A percentile compares a stretch with the other conserved stretches of the same genome.
Evolutionary conservation across 306 rosid species (phyloP).

Genomic region (Mimosa pudica): DNA sequence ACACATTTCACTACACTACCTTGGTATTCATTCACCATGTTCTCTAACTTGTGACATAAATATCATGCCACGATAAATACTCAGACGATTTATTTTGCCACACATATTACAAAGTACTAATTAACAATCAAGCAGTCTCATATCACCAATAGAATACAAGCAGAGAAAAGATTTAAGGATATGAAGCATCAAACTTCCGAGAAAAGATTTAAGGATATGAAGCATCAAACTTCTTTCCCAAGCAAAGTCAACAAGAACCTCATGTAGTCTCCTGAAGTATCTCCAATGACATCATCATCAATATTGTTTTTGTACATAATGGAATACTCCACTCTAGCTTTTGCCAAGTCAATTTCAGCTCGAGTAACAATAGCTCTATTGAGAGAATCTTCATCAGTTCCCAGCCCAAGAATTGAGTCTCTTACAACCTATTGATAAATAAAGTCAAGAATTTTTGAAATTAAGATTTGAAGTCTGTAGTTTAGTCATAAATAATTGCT

Average conservation of each 20-base stretch:
- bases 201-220: conserved; percentile 19
- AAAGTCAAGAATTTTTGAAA: conserved; percentile 18
- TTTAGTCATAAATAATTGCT: no score
- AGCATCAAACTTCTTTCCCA: conserved; percentile 57
- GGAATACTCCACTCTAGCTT: conserved; percentile 60
- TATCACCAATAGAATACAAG: conserved; percentile 13
- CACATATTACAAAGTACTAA: conserved; percentile 9
- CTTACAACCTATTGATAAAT: conserved; percentile 61
- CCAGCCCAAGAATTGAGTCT: conserved; percentile 70
- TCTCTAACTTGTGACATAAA: not conserved
- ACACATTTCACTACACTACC: not conserved
- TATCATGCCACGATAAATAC: conserved; percentile 13
- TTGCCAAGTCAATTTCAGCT: conserved; percentile 77
- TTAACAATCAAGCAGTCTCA: conserved; percentile 31
- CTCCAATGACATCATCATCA: conserved; percentile 63
- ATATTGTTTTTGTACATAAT: conserved; percentile 56
- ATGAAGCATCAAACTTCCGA: conserved; percentile 42
- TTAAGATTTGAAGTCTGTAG: not conserved
- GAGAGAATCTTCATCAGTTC: conserved; percentile 90
- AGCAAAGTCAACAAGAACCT: conserved; percentile 78
- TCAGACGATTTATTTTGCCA: not conserved
- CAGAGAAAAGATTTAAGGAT: conserved; percentile 20
- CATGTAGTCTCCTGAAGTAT: conserved; percentile 80
- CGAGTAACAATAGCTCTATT: conserved; percentile 78
- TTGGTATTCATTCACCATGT: not conserved